Conservation (phyloP, 768 basidiomycete species). For the Leucosporidium scottii region DNA sequence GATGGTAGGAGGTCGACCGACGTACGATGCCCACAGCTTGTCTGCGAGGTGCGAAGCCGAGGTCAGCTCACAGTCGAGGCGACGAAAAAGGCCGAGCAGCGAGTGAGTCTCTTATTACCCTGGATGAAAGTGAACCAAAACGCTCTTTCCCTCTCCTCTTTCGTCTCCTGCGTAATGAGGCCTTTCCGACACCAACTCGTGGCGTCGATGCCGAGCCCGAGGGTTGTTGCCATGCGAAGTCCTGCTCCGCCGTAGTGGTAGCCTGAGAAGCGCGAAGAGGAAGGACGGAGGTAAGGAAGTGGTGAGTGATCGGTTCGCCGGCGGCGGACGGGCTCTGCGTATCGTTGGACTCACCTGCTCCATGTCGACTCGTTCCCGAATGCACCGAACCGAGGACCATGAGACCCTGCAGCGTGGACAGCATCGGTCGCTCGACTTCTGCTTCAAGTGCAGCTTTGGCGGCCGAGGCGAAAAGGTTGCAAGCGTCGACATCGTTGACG, state of each 20-base stretch:
- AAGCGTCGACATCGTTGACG: neutral
- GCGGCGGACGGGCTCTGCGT: no score
- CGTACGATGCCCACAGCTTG: no score
- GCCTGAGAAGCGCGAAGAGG: neutral
- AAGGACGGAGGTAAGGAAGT: neutral
- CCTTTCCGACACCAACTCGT: slow-evolving; percentile 6
- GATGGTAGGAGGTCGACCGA: no score
- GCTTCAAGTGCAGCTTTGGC: slow-evolving; percentile 22
- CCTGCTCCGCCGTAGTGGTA: neutral
- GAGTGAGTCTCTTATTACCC: no score
- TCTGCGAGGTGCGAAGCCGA: no score
- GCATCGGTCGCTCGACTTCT: slow-evolving; percentile 26
- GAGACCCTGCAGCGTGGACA: slow-evolving; percentile 23
- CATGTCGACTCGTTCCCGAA: slow-evolving; percentile 10
- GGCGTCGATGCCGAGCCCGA: slow-evolving; percentile 7
- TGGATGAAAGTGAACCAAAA: slow-evolving; percentile 12
- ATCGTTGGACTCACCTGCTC: neutral
- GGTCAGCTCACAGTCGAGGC: no score
- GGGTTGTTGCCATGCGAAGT: no score
- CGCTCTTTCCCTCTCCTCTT: slow-evolving; percentile 16
- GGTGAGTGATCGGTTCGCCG: no score
- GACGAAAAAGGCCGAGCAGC: no score
- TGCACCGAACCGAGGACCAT: slow-evolving; percentile 26
- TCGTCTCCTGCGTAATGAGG: slow-evolving; percentile 15
- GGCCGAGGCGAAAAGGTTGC: neutral